Conservation (phyloP, 23 red algal species). For the Gracilaria caudata region DNA sequence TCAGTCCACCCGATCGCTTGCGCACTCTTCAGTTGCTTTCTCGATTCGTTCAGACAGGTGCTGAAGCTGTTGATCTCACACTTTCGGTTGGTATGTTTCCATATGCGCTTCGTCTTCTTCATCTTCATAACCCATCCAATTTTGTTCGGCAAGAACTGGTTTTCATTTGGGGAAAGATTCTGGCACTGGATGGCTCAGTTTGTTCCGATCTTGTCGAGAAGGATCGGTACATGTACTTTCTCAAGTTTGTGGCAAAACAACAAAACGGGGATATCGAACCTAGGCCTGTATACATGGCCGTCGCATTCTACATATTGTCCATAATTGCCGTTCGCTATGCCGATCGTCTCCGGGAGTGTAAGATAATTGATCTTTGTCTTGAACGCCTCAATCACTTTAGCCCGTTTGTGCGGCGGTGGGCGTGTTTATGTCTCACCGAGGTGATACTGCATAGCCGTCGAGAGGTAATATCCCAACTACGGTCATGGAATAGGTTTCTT, state of each 20-base stretch:
- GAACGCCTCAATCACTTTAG: conserved; percentile 33
- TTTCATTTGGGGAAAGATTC: conserved; percentile 98
- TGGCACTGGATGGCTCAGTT: conserved; percentile 86
- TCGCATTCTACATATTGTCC: conserved; percentile 86
- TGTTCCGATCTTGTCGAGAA: conserved; percentile 78
- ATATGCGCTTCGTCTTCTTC: conserved; percentile 83
- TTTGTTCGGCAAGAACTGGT: conserved; percentile 83
- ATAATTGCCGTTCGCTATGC: conserved; percentile 54
- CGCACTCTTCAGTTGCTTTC: conserved; percentile 86
- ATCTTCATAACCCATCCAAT: conserved; percentile 63
- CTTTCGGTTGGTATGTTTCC: conserved; percentile 97
- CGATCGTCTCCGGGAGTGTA: conserved; percentile 35
- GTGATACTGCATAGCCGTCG: conserved; percentile 31
- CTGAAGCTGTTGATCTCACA: conserved; percentile 77
- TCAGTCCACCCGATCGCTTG: conserved; percentile 76
- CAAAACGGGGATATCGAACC: conserved; percentile 24
- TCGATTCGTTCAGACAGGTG: conserved; percentile 86
- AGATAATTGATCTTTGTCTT: conserved; percentile 44
- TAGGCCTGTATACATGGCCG: conserved; percentile 66
- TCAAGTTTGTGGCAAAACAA: conserved; percentile 50
- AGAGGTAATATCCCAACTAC: conserved; percentile 26
- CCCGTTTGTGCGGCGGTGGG: conserved; percentile 77
- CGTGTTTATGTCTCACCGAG: conserved; percentile 67
- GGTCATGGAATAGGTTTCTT: conserved; percentile 33
- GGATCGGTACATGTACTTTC: conserved; percentile 78